These are phyloP conservation scores for Pseudogymnoascus sp. DNA, from an alignment of 2,329 filamentous ascomycete species.

Conservation along the genomic window DNA sequence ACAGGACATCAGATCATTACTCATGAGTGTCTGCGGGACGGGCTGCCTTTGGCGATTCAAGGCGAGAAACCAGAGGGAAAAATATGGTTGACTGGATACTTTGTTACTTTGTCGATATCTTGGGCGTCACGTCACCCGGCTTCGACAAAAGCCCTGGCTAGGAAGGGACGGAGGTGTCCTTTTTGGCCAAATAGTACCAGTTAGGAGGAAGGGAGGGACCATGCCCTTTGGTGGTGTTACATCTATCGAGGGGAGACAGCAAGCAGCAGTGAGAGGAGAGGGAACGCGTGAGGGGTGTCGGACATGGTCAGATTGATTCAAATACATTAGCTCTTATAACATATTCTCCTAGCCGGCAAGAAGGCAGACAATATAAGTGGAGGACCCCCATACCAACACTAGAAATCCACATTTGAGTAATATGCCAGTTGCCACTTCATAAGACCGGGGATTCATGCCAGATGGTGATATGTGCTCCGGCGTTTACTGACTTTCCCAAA, in stretches of 20 bases:
- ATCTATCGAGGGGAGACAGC: slow-evolving; percentile 16
- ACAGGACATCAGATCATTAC: neutral
- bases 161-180: slow-evolving; percentile 18
- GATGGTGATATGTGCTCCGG: neutral
- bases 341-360: slow-evolving; percentile 22
- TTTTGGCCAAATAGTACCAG: slow-evolving; percentile 20
- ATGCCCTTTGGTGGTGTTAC: slow-evolving; percentile 21
- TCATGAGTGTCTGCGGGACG: neutral
- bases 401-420: slow-evolving; percentile 10
- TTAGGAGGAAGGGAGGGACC: slow-evolving; percentile 29
- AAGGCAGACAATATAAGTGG: slow-evolving; percentile 8
- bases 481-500: neutral
- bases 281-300: slow-evolving; percentile 16
- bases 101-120: neutral
- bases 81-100: slow-evolving; percentile 3
- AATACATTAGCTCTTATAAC: slow-evolving; percentile 18
- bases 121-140: neutral
- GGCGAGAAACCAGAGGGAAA: neutral
- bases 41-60: slow-evolving; percentile 4
- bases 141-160: slow-evolving; percentile 21
- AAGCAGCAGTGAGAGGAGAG: slow-evolving; percentile 12
- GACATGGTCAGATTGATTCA: slow-evolving; percentile 15
- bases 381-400: neutral
- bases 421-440: slow-evolving; percentile 4
- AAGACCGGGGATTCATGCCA: neutral